Percentiles rank a stretch among this genome's conserved stretches.
Conservation (phyloP, 2,329 filamentous ascomycete genomes). For the Lachnellula subtilissima region DNA sequence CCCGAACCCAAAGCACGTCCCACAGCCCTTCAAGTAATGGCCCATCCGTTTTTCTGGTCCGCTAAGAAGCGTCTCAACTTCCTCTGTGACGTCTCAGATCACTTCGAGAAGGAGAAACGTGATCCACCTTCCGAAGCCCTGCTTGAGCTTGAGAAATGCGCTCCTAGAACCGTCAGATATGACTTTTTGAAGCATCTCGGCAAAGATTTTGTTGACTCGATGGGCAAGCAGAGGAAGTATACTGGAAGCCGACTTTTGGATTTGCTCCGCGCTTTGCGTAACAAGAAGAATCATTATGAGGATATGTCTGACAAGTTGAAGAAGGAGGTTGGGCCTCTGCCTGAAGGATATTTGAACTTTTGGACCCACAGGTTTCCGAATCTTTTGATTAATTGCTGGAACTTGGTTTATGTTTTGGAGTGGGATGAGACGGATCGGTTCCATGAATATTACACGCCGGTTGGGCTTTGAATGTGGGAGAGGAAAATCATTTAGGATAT, state of each 20-base stretch:
- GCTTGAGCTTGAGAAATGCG: slow-evolving; percentile 50
- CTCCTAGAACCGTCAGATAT: slow-evolving; percentile 50
- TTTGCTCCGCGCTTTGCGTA: slow-evolving; percentile 79
- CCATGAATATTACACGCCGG: slow-evolving; percentile 61
- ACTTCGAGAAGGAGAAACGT: slow-evolving; percentile 87
- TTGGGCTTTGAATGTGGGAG: slow-evolving; percentile 7
- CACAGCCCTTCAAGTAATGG: slow-evolving; percentile 72
- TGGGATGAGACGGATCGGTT: slow-evolving; percentile 55
- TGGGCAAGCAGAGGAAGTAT: slow-evolving; percentile 95
- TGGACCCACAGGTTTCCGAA: slow-evolving; percentile 64
- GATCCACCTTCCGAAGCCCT: slow-evolving; percentile 73
- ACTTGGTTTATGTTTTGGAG: slow-evolving; percentile 51
- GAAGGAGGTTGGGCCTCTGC: slow-evolving; percentile 56
- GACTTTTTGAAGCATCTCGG: slow-evolving; percentile 79
- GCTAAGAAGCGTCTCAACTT: slow-evolving; percentile 85
- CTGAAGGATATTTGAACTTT: slow-evolving; percentile 62
- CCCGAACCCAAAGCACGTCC: slow-evolving; percentile 56
- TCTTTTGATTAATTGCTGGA: slow-evolving; percentile 62
- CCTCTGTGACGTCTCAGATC: slow-evolving; percentile 93
- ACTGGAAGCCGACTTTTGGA: slow-evolving; percentile 79
- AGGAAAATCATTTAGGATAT: background rate
- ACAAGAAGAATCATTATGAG: slow-evolving; percentile 97
- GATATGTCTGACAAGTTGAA: slow-evolving; percentile 84
- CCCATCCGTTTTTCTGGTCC: slow-evolving; percentile 96
- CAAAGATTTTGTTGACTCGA: slow-evolving; percentile 76